Evolutionary conservation across 768 basidiomycete species (phyloP).

Genomic region (Termitomyces sp.): DNA sequence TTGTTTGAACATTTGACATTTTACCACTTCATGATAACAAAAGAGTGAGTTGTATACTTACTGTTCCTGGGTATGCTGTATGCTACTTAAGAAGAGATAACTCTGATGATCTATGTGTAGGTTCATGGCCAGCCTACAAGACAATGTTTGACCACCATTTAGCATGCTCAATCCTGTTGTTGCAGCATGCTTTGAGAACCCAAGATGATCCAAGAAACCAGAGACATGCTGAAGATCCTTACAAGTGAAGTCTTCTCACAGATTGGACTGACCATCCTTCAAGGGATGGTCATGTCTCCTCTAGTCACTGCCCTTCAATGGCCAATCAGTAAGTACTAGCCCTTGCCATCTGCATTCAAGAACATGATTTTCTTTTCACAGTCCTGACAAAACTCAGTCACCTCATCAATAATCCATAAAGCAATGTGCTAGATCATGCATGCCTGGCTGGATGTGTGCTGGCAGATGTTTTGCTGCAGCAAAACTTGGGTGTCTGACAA

Average conservation of each 20-base stretch:
- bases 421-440: slow-evolving; percentile 92
- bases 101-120: slow-evolving; percentile 30
- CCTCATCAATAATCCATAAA: slow-evolving; percentile 99
- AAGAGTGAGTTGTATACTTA: slow-evolving; percentile 91
- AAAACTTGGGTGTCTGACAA: slow-evolving; percentile 92
- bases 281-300: slow-evolving; percentile 91
- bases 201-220: slow-evolving; percentile 97
- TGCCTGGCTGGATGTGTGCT: slow-evolving; percentile 88
- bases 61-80: slow-evolving; percentile 80
- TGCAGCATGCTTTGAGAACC: slow-evolving; percentile 96
- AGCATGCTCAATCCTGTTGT: slow-evolving; percentile 93
- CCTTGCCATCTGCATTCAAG: not conserved
- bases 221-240: slow-evolving; percentile 86
- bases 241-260: slow-evolving; percentile 89
- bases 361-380: slow-evolving; percentile 21
- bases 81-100: not conserved
- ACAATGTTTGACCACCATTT: slow-evolving; percentile 95
- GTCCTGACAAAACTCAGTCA: slow-evolving; percentile 96
- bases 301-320: slow-evolving; percentile 93
- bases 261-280: slow-evolving; percentile 84
- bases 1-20: slow-evolving; percentile 91
- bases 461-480: slow-evolving; percentile 82
- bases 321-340: slow-evolving; percentile 79
- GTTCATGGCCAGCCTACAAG: slow-evolving; percentile 84
- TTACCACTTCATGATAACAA: slow-evolving; percentile 96